Percentiles rank a stretch among this genome's conserved stretches.
phyloP scores from a whole-genome alignment of 371 early-diverging fungal species.

The Entomophthora muscae region DNA sequence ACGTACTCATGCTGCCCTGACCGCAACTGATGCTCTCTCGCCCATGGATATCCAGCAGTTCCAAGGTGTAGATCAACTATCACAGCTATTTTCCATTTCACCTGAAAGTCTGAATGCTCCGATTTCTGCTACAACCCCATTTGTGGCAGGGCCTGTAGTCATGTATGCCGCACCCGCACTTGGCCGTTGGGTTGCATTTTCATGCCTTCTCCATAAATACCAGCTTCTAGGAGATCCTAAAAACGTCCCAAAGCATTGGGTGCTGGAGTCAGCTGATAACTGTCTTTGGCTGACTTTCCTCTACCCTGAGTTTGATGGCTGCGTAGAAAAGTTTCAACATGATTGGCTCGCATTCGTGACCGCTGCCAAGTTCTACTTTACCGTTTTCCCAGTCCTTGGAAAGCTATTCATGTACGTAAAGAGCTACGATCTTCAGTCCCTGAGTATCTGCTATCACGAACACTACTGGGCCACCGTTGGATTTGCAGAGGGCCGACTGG shows the following conservation, averaged over 20 bases:
- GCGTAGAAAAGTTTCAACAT: background rate
- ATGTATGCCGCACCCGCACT: background rate
- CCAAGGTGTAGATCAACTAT: background rate
- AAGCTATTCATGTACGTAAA: background rate
- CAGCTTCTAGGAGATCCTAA: background rate
- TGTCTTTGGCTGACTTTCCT: background rate
- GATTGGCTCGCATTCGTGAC: background rate
- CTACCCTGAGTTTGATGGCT: background rate
- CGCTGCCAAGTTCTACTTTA: background rate
- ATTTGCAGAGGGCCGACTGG: background rate
- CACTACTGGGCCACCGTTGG: background rate
- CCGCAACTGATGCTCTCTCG: background rate
- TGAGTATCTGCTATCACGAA: background rate
- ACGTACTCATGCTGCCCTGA: background rate
- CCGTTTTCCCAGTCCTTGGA: background rate
- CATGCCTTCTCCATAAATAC: background rate
- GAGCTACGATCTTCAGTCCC: slow-evolving; percentile 1
- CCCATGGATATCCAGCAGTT: background rate
- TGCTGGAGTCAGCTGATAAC: background rate
- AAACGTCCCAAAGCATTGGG: background rate
- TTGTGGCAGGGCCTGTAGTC: background rate
- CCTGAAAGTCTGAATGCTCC: background rate
- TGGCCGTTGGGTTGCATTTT: background rate
- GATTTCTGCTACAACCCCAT: background rate
- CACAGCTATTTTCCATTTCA: background rate